Conservation (phyloP, 2,329 filamentous ascomycete genomes). For the Diaporthe humulicola region DNA sequence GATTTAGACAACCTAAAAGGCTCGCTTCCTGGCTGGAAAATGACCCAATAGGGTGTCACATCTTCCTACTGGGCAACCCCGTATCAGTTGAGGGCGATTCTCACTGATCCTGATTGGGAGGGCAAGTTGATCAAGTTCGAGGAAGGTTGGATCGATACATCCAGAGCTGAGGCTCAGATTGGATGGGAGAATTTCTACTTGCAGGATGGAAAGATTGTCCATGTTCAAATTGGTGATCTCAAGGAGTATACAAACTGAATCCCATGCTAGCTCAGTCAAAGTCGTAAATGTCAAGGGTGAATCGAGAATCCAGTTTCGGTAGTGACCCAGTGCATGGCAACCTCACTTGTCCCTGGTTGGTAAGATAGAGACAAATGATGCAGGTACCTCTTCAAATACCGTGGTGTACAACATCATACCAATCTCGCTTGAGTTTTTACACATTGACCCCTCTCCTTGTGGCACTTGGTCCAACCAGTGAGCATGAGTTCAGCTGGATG, state of each 20-base stretch:
- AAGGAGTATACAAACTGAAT: not conserved
- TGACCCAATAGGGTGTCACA: not conserved
- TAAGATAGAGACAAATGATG: no score
- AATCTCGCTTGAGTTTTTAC: not conserved
- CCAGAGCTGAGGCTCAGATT: slow-evolving; percentile 3
- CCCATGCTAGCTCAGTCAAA: not conserved
- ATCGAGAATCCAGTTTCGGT: not conserved
- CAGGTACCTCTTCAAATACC: no score
- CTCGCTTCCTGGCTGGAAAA: slow-evolving; percentile 6
- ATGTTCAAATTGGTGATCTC: not conserved
- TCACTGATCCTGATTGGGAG: slow-evolving; percentile 12
- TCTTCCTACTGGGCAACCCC: slow-evolving; percentile 13
- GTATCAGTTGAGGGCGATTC: slow-evolving; percentile 3
- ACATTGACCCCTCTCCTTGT: not conserved
- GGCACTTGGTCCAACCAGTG: not conserved
- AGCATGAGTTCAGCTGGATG: not conserved
- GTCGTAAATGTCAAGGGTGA: not conserved
- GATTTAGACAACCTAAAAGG: slow-evolving; percentile 11
- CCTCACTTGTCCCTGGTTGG: not conserved
- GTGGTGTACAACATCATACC: not conserved
- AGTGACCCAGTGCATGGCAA: not conserved
- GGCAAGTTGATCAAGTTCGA: slow-evolving; percentile 4
- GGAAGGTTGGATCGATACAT: slow-evolving; percentile 10
- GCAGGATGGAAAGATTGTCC: slow-evolving; percentile 5
- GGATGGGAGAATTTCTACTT: not conserved